Evolutionary conservation across 257 asterid genomes (phyloP).

Genomic region (Solanum etuberosum): DNA sequence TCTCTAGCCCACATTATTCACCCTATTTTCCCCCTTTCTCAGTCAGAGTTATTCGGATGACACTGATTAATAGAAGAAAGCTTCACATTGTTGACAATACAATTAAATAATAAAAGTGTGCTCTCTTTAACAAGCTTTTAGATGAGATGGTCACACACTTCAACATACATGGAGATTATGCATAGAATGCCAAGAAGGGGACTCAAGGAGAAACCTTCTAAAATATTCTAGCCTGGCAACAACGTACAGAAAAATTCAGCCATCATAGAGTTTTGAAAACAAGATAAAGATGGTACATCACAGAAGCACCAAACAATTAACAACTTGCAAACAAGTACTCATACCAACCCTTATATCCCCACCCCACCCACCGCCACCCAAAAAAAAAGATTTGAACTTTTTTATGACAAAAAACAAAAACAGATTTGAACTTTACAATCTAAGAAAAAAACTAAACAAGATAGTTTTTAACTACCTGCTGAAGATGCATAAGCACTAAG

Average conservation of each 20-base stretch:
- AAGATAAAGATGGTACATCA: not conserved
- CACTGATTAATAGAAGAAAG: not conserved
- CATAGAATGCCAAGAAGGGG: not conserved
- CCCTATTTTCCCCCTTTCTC: not conserved
- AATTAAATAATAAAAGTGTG: not conserved
- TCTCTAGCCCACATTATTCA: not conserved
- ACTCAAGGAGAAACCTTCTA: not conserved
- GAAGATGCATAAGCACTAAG: conserved; percentile 26
- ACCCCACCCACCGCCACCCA: not conserved
- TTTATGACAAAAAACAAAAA: not conserved
- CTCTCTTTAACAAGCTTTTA: not conserved
- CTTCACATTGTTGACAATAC: not conserved
- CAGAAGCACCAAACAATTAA: not conserved
- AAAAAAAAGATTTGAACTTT: not conserved
- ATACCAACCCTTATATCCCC: not conserved
- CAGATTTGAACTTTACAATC: not conserved
- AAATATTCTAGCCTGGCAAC: not conserved
- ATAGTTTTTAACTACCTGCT: conserved; percentile 21
- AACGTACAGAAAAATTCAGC: not conserved
- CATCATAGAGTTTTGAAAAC: not conserved
- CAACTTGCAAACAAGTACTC: not conserved
- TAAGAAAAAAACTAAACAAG: not conserved
- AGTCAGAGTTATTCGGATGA: not conserved
- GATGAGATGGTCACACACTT: not conserved
- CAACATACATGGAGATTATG: not conserved